Evolutionary conservation across 2,329 filamentous ascomycete species (phyloP).

Genomic region (Cercospora sesami): DNA sequence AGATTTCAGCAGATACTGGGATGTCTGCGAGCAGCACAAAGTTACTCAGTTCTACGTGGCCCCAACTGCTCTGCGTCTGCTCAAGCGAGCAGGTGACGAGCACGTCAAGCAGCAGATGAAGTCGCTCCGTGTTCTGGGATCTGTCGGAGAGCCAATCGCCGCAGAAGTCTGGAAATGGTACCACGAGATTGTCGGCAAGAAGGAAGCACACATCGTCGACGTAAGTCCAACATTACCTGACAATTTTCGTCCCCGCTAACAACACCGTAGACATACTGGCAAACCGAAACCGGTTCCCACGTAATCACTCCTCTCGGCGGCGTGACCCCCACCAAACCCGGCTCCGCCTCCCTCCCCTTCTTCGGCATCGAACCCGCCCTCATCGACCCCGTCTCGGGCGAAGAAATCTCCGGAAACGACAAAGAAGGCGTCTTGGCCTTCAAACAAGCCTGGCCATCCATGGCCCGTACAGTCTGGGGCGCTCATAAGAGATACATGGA

Average conservation of each 20-base stretch:
- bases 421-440: slow-evolving; percentile 96
- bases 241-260: slow-evolving; percentile 13
- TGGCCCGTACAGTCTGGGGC: slow-evolving; percentile 97
- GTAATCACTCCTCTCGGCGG: slow-evolving; percentile 92
- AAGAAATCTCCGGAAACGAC: slow-evolving; percentile 92
- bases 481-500: slow-evolving; percentile 99
- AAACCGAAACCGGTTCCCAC: slow-evolving; percentile 97
- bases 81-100: slow-evolving; percentile 94
- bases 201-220: slow-evolving; percentile 89
- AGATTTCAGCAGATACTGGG: slow-evolving; percentile 98
- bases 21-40: slow-evolving; percentile 91
- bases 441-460: slow-evolving; percentile 97
- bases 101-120: slow-evolving; percentile 89
- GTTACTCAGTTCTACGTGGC: slow-evolving; percentile 99
- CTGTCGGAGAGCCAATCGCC: slow-evolving; percentile 95
- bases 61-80: slow-evolving; percentile 83
- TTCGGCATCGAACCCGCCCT: slow-evolving; percentile 98
- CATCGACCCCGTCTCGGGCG: slow-evolving; percentile 91
- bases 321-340: slow-evolving; percentile 93
- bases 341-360: slow-evolving; percentile 92
- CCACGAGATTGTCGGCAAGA: slow-evolving; percentile 89
- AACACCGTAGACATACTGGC: slow-evolving; percentile 84
- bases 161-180: slow-evolving; percentile 99
- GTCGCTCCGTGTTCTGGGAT: slow-evolving; percentile 83
- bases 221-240: slow-evolving; percentile 57